phyloP scores from a whole-genome alignment of 495 filamentous ascomycete genomes.

The Schizothecium vesticola region DNA sequence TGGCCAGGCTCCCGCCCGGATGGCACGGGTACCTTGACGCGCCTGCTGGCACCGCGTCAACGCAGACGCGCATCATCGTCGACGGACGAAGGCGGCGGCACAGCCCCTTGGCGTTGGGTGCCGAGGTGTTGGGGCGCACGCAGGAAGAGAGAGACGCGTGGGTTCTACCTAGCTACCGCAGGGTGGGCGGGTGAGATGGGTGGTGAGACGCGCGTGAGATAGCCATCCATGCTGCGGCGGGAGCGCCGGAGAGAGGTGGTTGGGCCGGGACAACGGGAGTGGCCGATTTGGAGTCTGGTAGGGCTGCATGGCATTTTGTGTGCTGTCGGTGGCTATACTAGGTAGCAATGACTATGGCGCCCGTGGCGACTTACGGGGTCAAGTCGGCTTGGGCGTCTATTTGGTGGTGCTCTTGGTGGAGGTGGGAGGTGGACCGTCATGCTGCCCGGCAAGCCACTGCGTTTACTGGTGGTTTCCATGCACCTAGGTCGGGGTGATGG shows the following conservation, averaged over 20 bases:
- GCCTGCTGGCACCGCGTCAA: not conserved
- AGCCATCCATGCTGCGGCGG: not conserved
- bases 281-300: not conserved
- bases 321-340: not conserved
- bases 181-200: no score
- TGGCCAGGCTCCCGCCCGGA: not conserved
- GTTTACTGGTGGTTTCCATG: no score
- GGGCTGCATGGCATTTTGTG: not conserved
- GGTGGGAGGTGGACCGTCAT: no score
- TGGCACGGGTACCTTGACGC: not conserved
- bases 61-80: constrained; percentile 12
- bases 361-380: not conserved
- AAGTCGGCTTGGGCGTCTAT: not conserved
- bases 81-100: not conserved
- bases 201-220: not conserved
- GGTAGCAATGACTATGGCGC: not conserved
- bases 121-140: not conserved
- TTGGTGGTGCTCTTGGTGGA: not conserved
- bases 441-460: no score
- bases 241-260: not conserved
- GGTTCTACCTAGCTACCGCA: no score
- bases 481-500: no score
- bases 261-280: not conserved
- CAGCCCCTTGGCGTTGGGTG: not conserved
- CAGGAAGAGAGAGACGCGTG: no score